Evolutionary conservation across 1,139 yeast genomes (phyloP), one percentile per base, ranked within the genome.

Genomic region (Yueomyces sp.): DNA sequence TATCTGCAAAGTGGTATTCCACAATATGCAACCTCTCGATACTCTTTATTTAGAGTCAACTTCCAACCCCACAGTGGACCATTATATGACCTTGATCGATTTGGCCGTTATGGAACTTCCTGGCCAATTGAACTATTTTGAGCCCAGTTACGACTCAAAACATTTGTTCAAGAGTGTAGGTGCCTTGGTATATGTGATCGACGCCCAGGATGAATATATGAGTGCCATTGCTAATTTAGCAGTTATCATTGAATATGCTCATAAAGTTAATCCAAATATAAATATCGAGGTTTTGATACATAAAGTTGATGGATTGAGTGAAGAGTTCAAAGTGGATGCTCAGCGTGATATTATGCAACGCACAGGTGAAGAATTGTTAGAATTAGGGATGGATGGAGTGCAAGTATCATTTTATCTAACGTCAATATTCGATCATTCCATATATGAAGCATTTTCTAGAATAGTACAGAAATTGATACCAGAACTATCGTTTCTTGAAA

Each of bases 341-440:
- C 96, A 89, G 60, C 72, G 97, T 55, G 98, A 91, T 60, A 91
- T 91, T 42, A 87, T 87, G 86, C 96, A 89, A 62, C 70, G 97
- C 50, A 86, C 93, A 0, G 94, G 94, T 8, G 98, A 91, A 61
- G 97, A 89, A 59, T 68, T 91, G 41, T 69, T 82, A 45, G 98
- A 89, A 57, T 73, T 84, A 52, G 96, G 96, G 1, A 68, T 89
- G 38, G 95, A 86, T 56, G 94, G 94, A 25, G 95, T 87, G 19
- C 93, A 86, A 57, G 84, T 91, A 4, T 79, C 93, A 2, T 91
- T 89, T 63, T 91, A 91, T 60, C 68, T 87, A 53, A 91, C 98
- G 0, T 82, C 95, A 1, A 91, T 91, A 38, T 91, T 89, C 60
- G 97, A 91, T 62, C 96, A 89, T 60, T 84, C 96, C 25, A 86